Conservation (phyloP, 1,284 basidiomycete genomes). For the Boletus sp. region DNA sequence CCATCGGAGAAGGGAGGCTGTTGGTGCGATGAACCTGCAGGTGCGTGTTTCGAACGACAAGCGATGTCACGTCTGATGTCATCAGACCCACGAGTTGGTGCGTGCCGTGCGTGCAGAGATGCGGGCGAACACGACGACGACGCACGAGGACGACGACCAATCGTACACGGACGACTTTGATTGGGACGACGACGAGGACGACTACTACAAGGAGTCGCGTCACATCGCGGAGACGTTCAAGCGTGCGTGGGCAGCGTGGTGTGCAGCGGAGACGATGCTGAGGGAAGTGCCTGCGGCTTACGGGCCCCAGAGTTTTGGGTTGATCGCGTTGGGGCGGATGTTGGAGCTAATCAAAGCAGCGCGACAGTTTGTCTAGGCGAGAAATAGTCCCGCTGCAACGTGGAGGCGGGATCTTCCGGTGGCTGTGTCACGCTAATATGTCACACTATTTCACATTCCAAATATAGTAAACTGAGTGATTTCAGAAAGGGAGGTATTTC, state of each 20-base stretch:
- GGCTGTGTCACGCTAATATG: too few relatives aligned
- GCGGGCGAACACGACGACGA: constrained; percentile 12
- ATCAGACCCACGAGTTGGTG: constrained; percentile 43
- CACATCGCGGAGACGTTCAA: constrained; percentile 36
- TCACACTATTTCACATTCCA: constrained; percentile 1
- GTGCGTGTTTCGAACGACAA: constrained; percentile 24
- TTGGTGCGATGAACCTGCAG: constrained; percentile 48
- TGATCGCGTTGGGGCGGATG: constrained; percentile 46
- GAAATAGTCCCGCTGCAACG: constrained; percentile 17
- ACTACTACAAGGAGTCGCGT: constrained; percentile 31
- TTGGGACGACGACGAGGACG: constrained; percentile 31
- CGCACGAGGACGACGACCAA: constrained; percentile 29
- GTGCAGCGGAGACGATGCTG: constrained; percentile 37
- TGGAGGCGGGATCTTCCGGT: constrained; percentile 31
- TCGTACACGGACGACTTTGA: constrained; percentile 17
- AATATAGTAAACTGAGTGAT: constrained; percentile 29
- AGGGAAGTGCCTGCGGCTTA: constrained; percentile 33
- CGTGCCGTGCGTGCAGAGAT: constrained; percentile 41
- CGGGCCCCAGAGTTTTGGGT: constrained; percentile 47
- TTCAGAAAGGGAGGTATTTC: constrained; percentile 25
- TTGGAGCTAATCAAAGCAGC: constrained; percentile 42
- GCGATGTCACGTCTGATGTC: constrained; percentile 1
- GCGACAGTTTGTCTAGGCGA: constrained; percentile 8
- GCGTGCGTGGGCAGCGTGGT: constrained; percentile 46
- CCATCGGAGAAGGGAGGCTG: constrained; percentile 41